Evolutionary conservation across 2,329 filamentous ascomycete species (phyloP).

Genomic region (Endoconidiophora polonica): DNA sequence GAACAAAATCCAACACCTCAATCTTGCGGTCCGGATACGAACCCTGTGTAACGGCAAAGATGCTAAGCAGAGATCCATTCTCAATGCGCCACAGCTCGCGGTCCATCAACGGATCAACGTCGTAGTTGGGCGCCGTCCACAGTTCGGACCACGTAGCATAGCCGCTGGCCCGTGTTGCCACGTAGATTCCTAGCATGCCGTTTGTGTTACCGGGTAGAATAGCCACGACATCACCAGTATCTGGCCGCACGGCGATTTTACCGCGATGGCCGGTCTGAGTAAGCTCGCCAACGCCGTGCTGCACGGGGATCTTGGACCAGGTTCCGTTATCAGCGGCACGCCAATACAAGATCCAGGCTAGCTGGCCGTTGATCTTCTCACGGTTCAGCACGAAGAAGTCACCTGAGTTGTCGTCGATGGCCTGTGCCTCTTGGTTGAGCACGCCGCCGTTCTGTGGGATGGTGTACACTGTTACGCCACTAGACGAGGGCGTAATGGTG

Average conservation of each 20-base stretch:
- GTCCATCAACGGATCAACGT: constrained; percentile 14
- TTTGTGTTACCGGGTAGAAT: constrained; percentile 13
- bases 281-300: constrained; percentile 8
- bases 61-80: constrained; percentile 6
- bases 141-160: constrained; percentile 13
- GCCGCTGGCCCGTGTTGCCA: background rate
- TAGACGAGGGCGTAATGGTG: background rate
- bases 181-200: constrained; percentile 13
- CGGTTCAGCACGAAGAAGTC: constrained; percentile 14
- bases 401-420: constrained; percentile 11
- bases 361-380: constrained; percentile 10
- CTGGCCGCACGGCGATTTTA: constrained; percentile 13
- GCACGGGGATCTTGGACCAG: constrained; percentile 13
- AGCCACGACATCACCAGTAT: constrained; percentile 13
- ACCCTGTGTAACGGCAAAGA: constrained; percentile 10
- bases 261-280: constrained; percentile 14
- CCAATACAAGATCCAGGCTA: constrained; percentile 11
- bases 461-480: constrained; percentile 7
- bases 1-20: constrained; percentile 1
- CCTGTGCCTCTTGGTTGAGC: constrained; percentile 16
- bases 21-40: constrained; percentile 9
- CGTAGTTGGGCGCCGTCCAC: constrained; percentile 7
- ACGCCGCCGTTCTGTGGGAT: constrained; percentile 14
- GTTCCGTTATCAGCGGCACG: constrained; percentile 2
- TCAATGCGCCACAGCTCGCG: constrained; percentile 8